Base-by-base conservation (phyloP, 768 basidiomycete genomes). In the Termitomyces sp. region DNA sequence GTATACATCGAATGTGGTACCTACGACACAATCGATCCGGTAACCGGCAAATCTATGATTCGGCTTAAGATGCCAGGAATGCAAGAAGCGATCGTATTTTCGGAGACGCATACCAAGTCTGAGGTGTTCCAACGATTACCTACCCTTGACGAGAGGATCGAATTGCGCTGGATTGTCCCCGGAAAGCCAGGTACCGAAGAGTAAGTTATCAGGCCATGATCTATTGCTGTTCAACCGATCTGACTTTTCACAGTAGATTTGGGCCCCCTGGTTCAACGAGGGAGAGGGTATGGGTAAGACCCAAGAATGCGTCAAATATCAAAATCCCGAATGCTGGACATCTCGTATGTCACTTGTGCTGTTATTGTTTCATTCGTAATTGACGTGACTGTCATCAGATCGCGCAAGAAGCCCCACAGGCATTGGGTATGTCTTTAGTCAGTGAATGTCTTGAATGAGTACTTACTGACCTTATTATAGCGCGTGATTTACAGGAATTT, bases 21-120 rank as follows among this genome's bases (percentile, higher is more conserved):
- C 5, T 74, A 76, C 59, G 70, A 62, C 38, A 71, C 58, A 52
- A 69, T 51, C 3, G 69, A 73, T 46, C 62, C 68, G 4, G 19
- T 34, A 21, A 44, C 62, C 4, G 65, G 64, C 9, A 61, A 64
- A 16, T 77, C 78, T 0, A 70, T 74, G 1, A 77, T 84, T 10
- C 75, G 67, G 42, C 80, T 93, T 40, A 92, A 90, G 69, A 90
- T 81, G 79, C 71, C 83, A 1, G 77, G 78, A 2, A 59, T 88
- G 5, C 85, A 84, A 62, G 91, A 92, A 70, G 86, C 82, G 2
- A 66, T 81, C 3, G 73, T 80, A 17, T 90, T 89, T 67, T 70
- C 76, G 0, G 86, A 87, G 52, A 66, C 63, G 7, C 69, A 66
- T 49, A 76, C 75, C 0, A 65, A 69, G 32, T 75, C 71, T 43